phyloP scores from a whole-genome alignment of 192 early-diverging fungal genomes.

The Gaertneriomyces semiglobifer region DNA sequence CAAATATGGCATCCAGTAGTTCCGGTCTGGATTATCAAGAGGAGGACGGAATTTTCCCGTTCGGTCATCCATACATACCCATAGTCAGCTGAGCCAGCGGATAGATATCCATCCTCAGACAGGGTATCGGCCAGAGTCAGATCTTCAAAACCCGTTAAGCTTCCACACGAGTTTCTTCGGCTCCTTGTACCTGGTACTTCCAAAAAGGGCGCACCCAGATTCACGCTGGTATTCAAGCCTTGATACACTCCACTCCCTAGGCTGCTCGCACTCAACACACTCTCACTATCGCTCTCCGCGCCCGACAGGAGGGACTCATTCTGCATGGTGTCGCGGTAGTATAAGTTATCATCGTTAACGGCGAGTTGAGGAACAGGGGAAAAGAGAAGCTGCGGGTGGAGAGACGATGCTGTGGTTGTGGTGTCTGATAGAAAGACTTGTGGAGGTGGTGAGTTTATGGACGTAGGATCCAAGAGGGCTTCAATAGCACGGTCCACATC shows the following conservation, averaged over 20 bases:
- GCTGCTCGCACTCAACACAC: background rate
- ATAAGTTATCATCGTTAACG: constrained; percentile 7
- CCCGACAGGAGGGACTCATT: constrained; percentile 1
- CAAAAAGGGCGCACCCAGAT: constrained; percentile 13
- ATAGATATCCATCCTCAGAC: constrained; percentile 17
- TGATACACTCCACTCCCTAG: background rate
- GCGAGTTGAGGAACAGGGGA: constrained; percentile 15
- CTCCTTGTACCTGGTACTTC: background rate
- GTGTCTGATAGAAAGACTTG: too few relatives aligned
- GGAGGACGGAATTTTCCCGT: background rate
- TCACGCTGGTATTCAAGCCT: background rate
- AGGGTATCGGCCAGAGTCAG: constrained; percentile 1
- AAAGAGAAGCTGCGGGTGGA: background rate
- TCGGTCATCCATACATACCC: constrained; percentile 3
- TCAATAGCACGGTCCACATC: too few relatives aligned
- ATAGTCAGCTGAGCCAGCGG: background rate
- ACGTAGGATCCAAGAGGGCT: too few relatives aligned
- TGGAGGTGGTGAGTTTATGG: too few relatives aligned
- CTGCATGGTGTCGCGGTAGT: background rate
- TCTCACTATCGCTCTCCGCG: constrained; percentile 14
- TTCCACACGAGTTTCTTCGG: background rate
- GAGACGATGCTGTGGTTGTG: too few relatives aligned
- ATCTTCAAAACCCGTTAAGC: constrained; percentile 20
- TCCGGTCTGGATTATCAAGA: too few relatives aligned
- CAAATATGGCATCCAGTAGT: background rate